phyloP scores from a whole-genome alignment of 805 yeast genomes.

The Yarrowia sp. region DNA sequence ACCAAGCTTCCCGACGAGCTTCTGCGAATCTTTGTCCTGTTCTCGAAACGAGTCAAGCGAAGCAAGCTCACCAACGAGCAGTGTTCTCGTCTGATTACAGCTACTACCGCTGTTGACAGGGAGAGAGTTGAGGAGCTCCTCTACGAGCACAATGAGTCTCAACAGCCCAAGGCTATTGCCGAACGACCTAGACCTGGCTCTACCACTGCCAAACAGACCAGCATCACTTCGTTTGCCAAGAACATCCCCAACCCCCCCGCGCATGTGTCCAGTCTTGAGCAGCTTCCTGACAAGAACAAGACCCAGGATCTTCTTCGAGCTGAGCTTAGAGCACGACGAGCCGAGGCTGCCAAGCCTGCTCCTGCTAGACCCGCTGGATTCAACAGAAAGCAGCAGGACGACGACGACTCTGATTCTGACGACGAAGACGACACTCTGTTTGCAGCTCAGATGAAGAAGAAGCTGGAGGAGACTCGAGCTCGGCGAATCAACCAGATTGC shows the following conservation, averaged over 20 bases:
- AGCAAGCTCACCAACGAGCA: conserved; percentile 35
- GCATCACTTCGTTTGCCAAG: conserved; percentile 44
- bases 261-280: conserved; percentile 24
- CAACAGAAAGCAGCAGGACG: conserved; percentile 43
- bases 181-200: conserved; percentile 10
- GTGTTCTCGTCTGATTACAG: conserved; percentile 27
- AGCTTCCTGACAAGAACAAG: conserved; percentile 43
- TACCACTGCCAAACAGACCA: conserved; percentile 18
- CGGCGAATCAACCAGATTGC: conserved; percentile 39
- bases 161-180: conserved; percentile 8
- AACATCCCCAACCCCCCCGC: conserved; percentile 40
- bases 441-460: conserved; percentile 49
- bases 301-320: conserved; percentile 41
- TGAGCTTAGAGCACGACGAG: conserved; percentile 27
- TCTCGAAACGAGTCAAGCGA: conserved; percentile 23
- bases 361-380: conserved; percentile 63
- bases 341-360: conserved; percentile 46
- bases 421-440: conserved; percentile 52
- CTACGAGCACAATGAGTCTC: conserved; percentile 20
- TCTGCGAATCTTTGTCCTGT: conserved; percentile 7
- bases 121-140: conserved; percentile 30
- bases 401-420: conserved; percentile 43
- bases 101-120: conserved; percentile 10
- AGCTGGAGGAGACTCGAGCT: conserved; percentile 37
- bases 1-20: conserved; percentile 62